A percentile compares a stretch with the other conserved stretches of the same genome.
These are phyloP conservation scores for Candida nonsorbophila DNA, from an alignment of 805 yeast species.

Conservation along the genomic window DNA sequence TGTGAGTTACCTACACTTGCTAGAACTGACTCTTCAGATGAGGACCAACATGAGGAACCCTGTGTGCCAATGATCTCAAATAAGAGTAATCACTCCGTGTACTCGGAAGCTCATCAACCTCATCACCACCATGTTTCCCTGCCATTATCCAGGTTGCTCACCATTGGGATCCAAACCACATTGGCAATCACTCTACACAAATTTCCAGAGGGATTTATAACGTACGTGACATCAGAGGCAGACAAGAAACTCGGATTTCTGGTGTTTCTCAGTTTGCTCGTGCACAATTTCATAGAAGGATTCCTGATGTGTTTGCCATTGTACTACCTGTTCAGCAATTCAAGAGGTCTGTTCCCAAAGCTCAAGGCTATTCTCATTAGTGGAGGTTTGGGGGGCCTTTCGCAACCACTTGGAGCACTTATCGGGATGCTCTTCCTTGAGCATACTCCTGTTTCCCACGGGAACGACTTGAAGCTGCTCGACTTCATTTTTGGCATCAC, in stretches of 20 bases:
- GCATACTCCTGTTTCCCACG: slow-evolving; percentile 25
- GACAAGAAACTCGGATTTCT: slow-evolving; percentile 60
- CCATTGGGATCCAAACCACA: slow-evolving; percentile 88
- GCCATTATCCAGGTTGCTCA: slow-evolving; percentile 68
- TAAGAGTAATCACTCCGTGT: slow-evolving; percentile 21
- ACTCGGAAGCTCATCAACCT: slow-evolving; percentile 14
- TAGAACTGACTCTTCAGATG: slow-evolving; percentile 1
- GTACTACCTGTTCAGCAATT: slow-evolving; percentile 58
- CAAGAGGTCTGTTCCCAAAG: slow-evolving; percentile 42
- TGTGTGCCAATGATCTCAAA: slow-evolving; percentile 3
- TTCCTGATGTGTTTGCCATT: slow-evolving; percentile 90
- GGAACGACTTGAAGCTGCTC: slow-evolving; percentile 25
- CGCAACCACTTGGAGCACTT: slow-evolving; percentile 88
- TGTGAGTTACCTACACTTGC: slow-evolving; percentile 31
- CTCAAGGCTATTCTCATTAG: slow-evolving; percentile 59
- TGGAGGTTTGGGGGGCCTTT: slow-evolving; percentile 68
- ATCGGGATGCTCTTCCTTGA: slow-evolving; percentile 50
- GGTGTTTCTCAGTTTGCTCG: slow-evolving; percentile 76
- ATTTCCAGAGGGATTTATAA: slow-evolving; percentile 91
- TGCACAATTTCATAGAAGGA: slow-evolving; percentile 93
- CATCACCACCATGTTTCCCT: slow-evolving; percentile 82
- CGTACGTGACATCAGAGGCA: slow-evolving; percentile 74
- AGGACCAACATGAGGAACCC: neutral
- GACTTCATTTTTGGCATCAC: slow-evolving; percentile 54
- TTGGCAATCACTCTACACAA: slow-evolving; percentile 85